These are phyloP conservation scores for Mycena haematopus DNA, from an alignment of 768 basidiomycete genomes.

Conservation along the genomic window DNA sequence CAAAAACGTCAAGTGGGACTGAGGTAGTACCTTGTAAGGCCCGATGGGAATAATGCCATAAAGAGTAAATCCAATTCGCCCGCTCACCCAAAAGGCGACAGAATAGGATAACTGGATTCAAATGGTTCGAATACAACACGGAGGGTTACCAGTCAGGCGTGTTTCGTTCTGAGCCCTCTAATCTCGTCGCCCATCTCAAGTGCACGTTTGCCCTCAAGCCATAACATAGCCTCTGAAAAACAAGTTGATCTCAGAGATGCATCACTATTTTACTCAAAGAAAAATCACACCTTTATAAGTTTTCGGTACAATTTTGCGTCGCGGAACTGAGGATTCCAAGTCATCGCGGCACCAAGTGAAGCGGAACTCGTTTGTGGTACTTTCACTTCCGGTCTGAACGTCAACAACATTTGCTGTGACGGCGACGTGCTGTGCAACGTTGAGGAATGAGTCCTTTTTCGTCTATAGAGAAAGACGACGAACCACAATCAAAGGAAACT, in stretches of 20 bases:
- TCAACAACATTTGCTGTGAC: constrained; percentile 78
- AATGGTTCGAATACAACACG: neutral
- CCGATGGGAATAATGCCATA: too few relatives aligned
- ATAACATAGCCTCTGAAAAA: constrained; percentile 78
- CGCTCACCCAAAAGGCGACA: too few relatives aligned
- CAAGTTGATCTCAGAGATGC: constrained; percentile 21
- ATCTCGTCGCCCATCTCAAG: constrained; percentile 76
- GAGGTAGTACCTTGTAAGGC: too few relatives aligned
- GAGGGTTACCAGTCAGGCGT: neutral
- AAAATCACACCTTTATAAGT: constrained; percentile 70
- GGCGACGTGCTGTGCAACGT: constrained; percentile 61
- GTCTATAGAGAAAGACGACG: constrained; percentile 35
- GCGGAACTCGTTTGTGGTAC: constrained; percentile 77
- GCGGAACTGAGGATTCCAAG: constrained; percentile 37
- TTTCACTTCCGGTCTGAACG: constrained; percentile 65
- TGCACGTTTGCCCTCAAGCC: constrained; percentile 80
- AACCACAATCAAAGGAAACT: constrained; percentile 66
- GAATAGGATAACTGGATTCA: too few relatives aligned
- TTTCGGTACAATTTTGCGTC: constrained; percentile 63
- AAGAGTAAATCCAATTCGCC: too few relatives aligned
- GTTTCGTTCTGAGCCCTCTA: constrained; percentile 40
- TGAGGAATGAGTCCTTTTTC: neutral
- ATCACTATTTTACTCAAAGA: constrained; percentile 10
- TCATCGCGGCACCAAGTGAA: constrained; percentile 71
- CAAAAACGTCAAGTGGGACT: too few relatives aligned